Evolutionary conservation across 148 eudicot genomes (phyloP).

Genomic region (Diospyros kaki): DNA sequence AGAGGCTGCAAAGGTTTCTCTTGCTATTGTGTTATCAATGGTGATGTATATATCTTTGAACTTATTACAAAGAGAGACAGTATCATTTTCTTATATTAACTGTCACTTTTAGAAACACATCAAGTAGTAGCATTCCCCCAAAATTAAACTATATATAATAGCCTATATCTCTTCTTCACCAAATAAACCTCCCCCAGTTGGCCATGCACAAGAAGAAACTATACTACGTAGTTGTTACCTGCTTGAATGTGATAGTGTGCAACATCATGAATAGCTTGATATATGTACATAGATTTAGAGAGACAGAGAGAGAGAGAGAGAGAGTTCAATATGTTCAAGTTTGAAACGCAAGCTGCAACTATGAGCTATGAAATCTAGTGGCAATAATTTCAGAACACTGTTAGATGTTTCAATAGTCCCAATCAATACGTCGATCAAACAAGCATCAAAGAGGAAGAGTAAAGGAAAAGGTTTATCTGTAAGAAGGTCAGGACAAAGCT

Average conservation of each 20-base stretch:
- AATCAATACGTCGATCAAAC: not conserved
- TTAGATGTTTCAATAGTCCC: conserved; percentile 8
- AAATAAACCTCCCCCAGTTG: conserved; percentile 16
- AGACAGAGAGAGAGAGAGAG: no score
- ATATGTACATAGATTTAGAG: no score
- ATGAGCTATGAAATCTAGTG: not conserved
- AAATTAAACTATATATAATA: no score
- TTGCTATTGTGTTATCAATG: no score
- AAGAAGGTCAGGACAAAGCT: no score
- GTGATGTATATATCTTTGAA: no score
- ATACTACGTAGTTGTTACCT: not conserved
- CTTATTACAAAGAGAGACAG: no score
- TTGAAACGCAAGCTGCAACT: conserved; percentile 6
- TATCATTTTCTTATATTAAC: no score
- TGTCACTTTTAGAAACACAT: no score
- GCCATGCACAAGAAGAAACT: not conserved
- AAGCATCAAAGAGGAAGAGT: not conserved
- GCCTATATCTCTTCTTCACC: not conserved
- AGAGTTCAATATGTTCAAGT: not conserved
- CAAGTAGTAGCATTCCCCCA: no score
- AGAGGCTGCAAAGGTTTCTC: no score
- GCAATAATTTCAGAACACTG: not conserved
- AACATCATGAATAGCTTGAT: not conserved
- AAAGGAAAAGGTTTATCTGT: not conserved
- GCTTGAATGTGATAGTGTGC: not conserved